Evolutionary conservation across 1,139 yeast species (phyloP), one percentile per base, ranked within the genome.

Genomic region (Scheffersomyces parashehatae): DNA sequence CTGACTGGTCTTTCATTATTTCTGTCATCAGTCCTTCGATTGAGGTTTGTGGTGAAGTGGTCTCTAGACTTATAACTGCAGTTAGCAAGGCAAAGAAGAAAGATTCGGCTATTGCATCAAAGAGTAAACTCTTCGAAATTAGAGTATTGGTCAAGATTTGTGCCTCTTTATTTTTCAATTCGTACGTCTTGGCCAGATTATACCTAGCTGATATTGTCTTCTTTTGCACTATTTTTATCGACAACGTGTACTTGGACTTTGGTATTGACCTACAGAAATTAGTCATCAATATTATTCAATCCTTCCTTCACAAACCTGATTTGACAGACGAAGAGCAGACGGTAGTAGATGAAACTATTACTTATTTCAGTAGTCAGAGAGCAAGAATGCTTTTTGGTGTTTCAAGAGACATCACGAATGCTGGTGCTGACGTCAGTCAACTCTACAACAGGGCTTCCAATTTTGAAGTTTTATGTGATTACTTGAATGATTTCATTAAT

Each of bases 321-420:
- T 62, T 87, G 28, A 64, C 80, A 0, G 65, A 56, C 0, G 64
- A 59, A 2, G 81, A 81, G 44, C 70, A 68, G 45, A 54, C 59
- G 2, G 64, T 71, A 7, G 72, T 88, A 12, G 75, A 75, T 43
- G 68, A 70, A 1, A 75, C 86, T 1, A 79, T 87, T 51, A 72
- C 68, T 4, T 79, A 79, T 42, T 77, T 88, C 49, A 81, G 88
- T 43, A 82, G 88, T 9, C 88, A 86, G 43, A 76, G 91, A 56
- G 85, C 88, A 3, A 82, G 81, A 53, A 78, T 87, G 73, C 68
- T 88, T 48, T 88, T 88, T 66, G 96, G 96, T 0, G 70, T 88
- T 49, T 82, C 83, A n/a, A 81, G 89, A 53, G 91, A 85, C 34
- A 31, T 70, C 68, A 26, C 75, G 13, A 39, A 59, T 4, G 47